Evolutionary conservation across 495 filamentous ascomycete genomes (phyloP).

Genomic region (Annulohypoxylon bovei): DNA sequence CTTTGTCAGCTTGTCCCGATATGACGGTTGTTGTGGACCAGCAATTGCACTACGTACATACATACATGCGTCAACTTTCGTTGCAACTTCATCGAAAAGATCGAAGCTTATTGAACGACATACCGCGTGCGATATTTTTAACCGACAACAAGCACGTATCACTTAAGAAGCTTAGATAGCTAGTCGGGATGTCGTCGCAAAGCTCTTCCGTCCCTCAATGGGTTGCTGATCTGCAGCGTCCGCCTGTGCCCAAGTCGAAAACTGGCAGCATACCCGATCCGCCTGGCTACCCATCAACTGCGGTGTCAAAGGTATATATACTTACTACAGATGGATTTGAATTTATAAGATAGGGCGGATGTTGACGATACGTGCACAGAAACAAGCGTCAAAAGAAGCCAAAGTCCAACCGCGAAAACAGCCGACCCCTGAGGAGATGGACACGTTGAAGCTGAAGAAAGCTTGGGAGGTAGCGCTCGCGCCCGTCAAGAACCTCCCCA

Average conservation of each 20-base stretch:
- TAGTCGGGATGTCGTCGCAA: conserved; percentile 32
- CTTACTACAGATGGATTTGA: not conserved
- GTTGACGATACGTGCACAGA: conserved; percentile 43
- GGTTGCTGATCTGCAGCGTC: conserved; percentile 78
- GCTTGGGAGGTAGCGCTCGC: conserved; percentile 98
- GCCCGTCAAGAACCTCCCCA: conserved; percentile 92
- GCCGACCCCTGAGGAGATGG: conserved; percentile 82
- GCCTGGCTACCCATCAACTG: conserved; percentile 76
- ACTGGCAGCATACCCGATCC: conserved; percentile 78
- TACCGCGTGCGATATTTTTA: not conserved
- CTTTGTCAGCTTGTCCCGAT: conserved; percentile 26
- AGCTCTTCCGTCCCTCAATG: conserved; percentile 69
- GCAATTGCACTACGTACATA: too few relatives aligned
- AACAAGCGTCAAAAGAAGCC: conserved; percentile 56
- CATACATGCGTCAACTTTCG: conserved; percentile 2
- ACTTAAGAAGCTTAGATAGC: not conserved
- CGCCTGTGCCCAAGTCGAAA: conserved; percentile 67
- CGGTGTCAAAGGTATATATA: conserved; percentile 63
- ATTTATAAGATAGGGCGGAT: not conserved
- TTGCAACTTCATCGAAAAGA: conserved; percentile 3
- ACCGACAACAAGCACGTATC: not conserved
- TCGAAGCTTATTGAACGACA: not conserved
- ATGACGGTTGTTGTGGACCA: conserved; percentile 18
- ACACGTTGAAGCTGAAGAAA: conserved; percentile 95
- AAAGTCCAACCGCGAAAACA: conserved; percentile 59